These are phyloP conservation scores for Kodamaea sagamina DNA, from an alignment of 805 yeast species.

Conservation along the genomic window DNA sequence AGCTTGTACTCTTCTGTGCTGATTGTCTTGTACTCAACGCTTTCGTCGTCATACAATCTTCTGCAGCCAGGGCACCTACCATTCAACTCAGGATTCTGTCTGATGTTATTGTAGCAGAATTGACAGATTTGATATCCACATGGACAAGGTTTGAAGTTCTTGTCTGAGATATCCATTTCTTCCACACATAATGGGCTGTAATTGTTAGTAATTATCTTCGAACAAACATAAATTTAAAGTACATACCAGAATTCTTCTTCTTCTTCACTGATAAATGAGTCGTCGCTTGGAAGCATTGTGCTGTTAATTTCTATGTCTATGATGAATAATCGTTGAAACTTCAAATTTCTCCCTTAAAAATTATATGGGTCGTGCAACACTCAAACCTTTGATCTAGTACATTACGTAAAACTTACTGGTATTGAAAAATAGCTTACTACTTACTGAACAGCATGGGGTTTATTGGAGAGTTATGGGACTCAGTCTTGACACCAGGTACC, in stretches of 20 bases:
- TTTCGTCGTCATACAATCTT: conserved; percentile 88
- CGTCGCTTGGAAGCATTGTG: conserved; percentile 41
- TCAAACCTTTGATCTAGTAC: background rate
- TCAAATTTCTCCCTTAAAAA: conserved; percentile 1
- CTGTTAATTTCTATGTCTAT: background rate
- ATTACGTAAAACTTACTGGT: conserved; percentile 4
- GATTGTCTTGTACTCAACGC: conserved; percentile 81
- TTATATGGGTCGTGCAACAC: conserved; percentile 9
- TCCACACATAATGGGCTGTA: conserved; percentile 91
- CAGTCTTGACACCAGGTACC: conserved; percentile 90
- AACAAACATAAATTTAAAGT: background rate
- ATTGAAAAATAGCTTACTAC: background rate
- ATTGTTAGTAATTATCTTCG: conserved; percentile 22
- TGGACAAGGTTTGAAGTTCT: conserved; percentile 98
- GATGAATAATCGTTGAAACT: conserved; percentile 1
- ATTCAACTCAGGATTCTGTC: conserved; percentile 92
- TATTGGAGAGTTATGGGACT: conserved; percentile 78
- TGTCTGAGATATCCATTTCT: conserved; percentile 95
- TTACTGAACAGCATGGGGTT: conserved; percentile 35
- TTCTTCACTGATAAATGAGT: conserved; percentile 70
- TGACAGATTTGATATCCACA: conserved; percentile 99
- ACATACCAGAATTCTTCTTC: conserved; percentile 74
- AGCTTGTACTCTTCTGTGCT: conserved; percentile 84
- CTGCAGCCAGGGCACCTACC: conserved; percentile 99
- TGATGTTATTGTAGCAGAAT: conserved; percentile 94